Evolutionary conservation across 306 rosid genomes (phyloP).

Genomic region (Carpinus fangiana): DNA sequence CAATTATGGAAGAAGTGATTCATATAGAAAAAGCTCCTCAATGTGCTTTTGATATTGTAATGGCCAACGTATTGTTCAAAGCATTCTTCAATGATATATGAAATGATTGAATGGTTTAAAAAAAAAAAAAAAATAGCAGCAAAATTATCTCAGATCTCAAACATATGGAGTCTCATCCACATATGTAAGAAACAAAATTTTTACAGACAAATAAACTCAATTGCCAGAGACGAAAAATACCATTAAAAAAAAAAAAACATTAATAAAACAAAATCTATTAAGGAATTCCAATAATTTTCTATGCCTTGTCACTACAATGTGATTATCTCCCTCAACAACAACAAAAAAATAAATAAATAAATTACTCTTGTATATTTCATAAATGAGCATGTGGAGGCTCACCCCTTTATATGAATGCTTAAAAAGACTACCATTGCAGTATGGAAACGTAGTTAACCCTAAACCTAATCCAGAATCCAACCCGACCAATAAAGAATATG

Average conservation of each 20-base stretch:
- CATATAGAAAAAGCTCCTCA: too few species aligned
- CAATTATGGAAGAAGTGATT: too few species aligned
- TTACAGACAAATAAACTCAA: background rate
- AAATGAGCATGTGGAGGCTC: background rate
- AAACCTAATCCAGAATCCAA: slow-evolving; percentile 17
- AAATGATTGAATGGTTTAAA: too few species aligned
- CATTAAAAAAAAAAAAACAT: background rate
- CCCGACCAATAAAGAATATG: slow-evolving; percentile 8
- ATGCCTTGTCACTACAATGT: background rate
- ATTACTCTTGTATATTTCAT: background rate
- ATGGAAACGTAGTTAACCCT: background rate
- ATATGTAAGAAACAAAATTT: background rate
- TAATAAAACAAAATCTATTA: background rate
- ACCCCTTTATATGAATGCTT: background rate
- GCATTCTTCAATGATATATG: too few species aligned
- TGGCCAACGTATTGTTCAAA: too few species aligned
- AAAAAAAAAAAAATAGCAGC: too few species aligned
- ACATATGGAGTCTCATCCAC: background rate
- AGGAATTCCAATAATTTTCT: background rate
- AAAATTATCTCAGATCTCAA: background rate
- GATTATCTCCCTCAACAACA: slow-evolving; percentile 3
- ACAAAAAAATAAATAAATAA: background rate
- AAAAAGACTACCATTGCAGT: background rate
- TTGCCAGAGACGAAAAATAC: background rate
- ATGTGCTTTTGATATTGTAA: too few species aligned